Conservation (phyloP, 1,139 yeast species). For the Pichia sp. region DNA sequence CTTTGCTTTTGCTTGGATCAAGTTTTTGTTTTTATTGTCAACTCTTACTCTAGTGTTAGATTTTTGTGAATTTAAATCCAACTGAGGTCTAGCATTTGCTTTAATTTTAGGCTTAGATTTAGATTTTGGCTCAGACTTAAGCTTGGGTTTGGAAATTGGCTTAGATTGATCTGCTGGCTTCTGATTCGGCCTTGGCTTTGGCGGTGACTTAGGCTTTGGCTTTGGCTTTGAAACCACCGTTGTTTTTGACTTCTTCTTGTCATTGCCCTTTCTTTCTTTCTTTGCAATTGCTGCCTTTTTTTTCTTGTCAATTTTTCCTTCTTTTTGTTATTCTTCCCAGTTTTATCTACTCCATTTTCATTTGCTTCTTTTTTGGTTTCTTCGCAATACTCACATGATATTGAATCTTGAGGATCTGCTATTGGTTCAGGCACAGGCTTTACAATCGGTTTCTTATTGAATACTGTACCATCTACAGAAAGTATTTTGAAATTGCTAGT, state of each 20-base stretch:
- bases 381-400: conserved; percentile 15
- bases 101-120: neutral
- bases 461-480: conserved; percentile 36
- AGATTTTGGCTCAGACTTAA: neutral
- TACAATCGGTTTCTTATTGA: conserved; percentile 20
- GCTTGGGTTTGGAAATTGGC: neutral
- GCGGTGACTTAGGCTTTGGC: neutral
- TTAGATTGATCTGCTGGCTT: neutral
- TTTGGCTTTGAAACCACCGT: neutral
- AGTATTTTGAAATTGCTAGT: conserved; percentile 37
- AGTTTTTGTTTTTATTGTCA: neutral
- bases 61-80: neutral
- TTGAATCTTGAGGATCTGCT: conserved; percentile 18
- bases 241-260: neutral
- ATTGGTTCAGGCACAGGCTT: conserved; percentile 21
- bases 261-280: neutral
- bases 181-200: neutral
- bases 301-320: neutral
- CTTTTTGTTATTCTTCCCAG: neutral
- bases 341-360: neutral
- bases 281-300: neutral
- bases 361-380: neutral
- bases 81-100: neutral
- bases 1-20: neutral
- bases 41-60: neutral